A percentile compares a stretch with the other conserved stretches of the same genome.
These are phyloP conservation scores for Dimocarpus longan DNA, from an alignment of 345 rosid genomes.

Conservation along the genomic window DNA sequence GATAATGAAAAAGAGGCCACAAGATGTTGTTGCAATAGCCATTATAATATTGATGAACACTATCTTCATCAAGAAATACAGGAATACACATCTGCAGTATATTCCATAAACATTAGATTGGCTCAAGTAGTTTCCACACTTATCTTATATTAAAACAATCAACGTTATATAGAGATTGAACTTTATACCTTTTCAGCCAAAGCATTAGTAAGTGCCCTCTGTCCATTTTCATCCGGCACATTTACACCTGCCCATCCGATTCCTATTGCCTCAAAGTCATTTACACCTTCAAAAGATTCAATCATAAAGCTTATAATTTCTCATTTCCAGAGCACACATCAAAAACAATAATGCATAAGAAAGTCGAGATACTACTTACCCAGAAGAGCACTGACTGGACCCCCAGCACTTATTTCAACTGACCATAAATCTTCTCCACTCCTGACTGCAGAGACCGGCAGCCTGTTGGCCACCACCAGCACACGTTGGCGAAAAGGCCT, in stretches of 20 bases:
- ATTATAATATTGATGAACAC: slow-evolving; percentile 97
- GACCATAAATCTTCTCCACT: slow-evolving; percentile 96
- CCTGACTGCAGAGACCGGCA: slow-evolving; percentile 96
- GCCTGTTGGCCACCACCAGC: slow-evolving; percentile 95
- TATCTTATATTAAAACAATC: neutral
- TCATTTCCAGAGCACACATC: slow-evolving; percentile 14
- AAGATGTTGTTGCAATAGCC: slow-evolving; percentile 98
- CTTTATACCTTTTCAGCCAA: slow-evolving; percentile 83
- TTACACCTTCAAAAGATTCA: slow-evolving; percentile 71
- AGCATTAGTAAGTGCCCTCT: slow-evolving; percentile 90
- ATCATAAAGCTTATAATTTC: slow-evolving; percentile 38
- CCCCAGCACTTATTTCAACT: slow-evolving; percentile 97
- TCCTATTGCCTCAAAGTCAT: slow-evolving; percentile 98
- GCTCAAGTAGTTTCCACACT: slow-evolving; percentile 1
- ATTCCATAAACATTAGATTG: slow-evolving; percentile 17
- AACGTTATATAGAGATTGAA: neutral
- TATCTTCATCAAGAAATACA: slow-evolving; percentile 97
- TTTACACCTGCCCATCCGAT: slow-evolving; percentile 99
- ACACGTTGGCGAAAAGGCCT: slow-evolving; percentile 77
- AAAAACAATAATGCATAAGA: slow-evolving; percentile 1
- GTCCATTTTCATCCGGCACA: slow-evolving; percentile 96
- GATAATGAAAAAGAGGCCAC: slow-evolving; percentile 99
- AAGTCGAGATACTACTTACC: slow-evolving; percentile 43
- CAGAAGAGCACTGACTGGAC: slow-evolving; percentile 91
- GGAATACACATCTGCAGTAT: slow-evolving; percentile 91